phyloP scores from a whole-genome alignment of 768 basidiomycete genomes.

The Boletus pseudopeckii region DNA sequence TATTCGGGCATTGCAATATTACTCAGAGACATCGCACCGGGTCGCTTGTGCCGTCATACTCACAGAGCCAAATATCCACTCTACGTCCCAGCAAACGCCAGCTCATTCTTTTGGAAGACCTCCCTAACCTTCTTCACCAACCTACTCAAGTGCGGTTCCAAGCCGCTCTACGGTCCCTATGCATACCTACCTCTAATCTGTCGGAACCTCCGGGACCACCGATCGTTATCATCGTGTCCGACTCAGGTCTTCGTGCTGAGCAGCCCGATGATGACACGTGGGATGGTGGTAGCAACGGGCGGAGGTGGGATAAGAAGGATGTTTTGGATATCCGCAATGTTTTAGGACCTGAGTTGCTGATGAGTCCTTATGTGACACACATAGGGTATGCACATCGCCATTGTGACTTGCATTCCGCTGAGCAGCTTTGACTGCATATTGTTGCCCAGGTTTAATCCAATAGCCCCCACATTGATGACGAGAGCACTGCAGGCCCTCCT shows the following conservation, averaged over 20 bases:
- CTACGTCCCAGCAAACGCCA: constrained; percentile 37
- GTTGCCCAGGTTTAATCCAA: constrained; percentile 76
- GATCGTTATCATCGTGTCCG: constrained; percentile 79
- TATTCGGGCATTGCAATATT: constrained; percentile 37
- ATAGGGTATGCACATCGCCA: constrained; percentile 55
- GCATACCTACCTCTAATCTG: constrained; percentile 23
- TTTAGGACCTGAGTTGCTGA: constrained; percentile 62
- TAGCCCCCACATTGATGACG: constrained; percentile 81
- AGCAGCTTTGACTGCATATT: neutral
- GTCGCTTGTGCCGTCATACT: constrained; percentile 1
- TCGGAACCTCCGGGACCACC: constrained; percentile 42
- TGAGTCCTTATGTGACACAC: constrained; percentile 74
- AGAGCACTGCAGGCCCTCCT: constrained; percentile 70
- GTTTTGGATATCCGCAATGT: constrained; percentile 68
- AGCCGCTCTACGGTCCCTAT: constrained; percentile 58
- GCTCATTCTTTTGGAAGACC: constrained; percentile 80
- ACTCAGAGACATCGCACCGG: constrained; percentile 5
- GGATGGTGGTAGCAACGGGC: constrained; percentile 40
- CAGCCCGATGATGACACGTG: constrained; percentile 45
- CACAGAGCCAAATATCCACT: neutral
- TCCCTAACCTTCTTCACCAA: constrained; percentile 84
- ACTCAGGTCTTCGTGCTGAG: constrained; percentile 77
- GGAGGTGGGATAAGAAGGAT: constrained; percentile 48
- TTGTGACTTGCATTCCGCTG: neutral
- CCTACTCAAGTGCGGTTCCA: constrained; percentile 72